A percentile compares a stretch with the other conserved stretches of the same genome.
Conservation (phyloP, 805 yeast species). For the Candida ovalis region DNA sequence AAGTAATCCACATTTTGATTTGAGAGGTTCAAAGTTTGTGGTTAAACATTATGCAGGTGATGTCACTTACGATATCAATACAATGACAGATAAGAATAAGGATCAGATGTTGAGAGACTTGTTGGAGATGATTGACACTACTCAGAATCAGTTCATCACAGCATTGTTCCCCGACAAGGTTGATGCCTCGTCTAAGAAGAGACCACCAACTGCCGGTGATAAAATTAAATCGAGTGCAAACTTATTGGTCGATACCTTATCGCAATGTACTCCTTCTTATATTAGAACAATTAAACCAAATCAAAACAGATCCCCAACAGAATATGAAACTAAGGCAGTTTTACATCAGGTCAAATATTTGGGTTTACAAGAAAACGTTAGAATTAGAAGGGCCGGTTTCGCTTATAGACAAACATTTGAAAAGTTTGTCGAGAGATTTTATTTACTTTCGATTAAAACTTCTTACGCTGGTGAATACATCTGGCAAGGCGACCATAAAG, state of each 20-base stretch:
- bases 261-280: constrained; percentile 91
- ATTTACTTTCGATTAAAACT: constrained; percentile 78
- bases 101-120: constrained; percentile 89
- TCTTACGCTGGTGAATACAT: constrained; percentile 83
- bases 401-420: constrained; percentile 97
- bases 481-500: constrained; percentile 51
- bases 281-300: constrained; percentile 98
- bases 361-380: constrained; percentile 94
- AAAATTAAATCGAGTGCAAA: constrained; percentile 92
- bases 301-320: constrained; percentile 85
- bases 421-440: constrained; percentile 92
- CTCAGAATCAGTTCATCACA: constrained; percentile 60
- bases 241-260: constrained; percentile 79
- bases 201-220: constrained; percentile 96
- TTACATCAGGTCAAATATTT: constrained; percentile 93
- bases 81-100: constrained; percentile 96
- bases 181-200: constrained; percentile 61
- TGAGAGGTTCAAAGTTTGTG: constrained; percentile 80
- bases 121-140: constrained; percentile 70
- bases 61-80: constrained; percentile 83
- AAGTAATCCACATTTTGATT: constrained; percentile 81
- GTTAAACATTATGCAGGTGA: constrained; percentile 98
- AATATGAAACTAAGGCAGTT: constrained; percentile 84
- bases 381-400: constrained; percentile 97
- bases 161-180: constrained; percentile 61